Evolutionary conservation across 176 grass and related monocot genomes (phyloP), one percentile per base, ranked within the genome.

Genomic region (Avena atlantica): DNA sequence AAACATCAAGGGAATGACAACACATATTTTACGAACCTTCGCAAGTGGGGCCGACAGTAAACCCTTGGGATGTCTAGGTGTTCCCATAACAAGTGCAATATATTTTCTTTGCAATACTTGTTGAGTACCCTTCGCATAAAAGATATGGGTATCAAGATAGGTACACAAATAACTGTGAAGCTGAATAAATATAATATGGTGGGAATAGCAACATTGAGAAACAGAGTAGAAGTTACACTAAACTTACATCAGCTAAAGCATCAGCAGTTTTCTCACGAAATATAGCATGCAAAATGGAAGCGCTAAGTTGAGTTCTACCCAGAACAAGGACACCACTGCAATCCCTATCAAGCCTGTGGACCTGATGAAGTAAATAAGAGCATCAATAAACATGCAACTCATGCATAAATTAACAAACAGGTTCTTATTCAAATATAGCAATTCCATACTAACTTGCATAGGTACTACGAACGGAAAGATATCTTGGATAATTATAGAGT

Each of bases 261-360:
- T 87, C 94, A 84, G 96, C 89, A 88, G 93, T 98, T 86, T 98
- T 98, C 68, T 98, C 96, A 86, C 93, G 90, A 82, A 98, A 98
- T 65, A 95, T 92, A 62, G 93, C 89, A 89, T 98, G 96, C 76
- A 98, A 86, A 89, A 98, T 87, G 50, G 92, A 86, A 84, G 96
- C 53, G 10, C 92, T 91, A 89, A 74, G 78, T 95, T 94, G 93
- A 77, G 80, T 93, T 88, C 96, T 95, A 72, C 87, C 93, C 34
- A 98, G 66, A 82, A 98, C 90, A 82, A 98, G 96, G 79, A 98
- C 87, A 0, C 96, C 93, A 37, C 96, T 95, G 88, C 96, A 95
- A 92, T 98, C 93, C 88, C 90, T 95, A 81, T 98, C 96, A 82
- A 98, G 93, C 79, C 96, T 94, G 75, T 98, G 96, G 60, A 98